Percentiles rank a stretch among this genome's conserved stretches.
Conservation (phyloP, 2,329 filamentous ascomycete species). For the Lizonia empirigonia region DNA sequence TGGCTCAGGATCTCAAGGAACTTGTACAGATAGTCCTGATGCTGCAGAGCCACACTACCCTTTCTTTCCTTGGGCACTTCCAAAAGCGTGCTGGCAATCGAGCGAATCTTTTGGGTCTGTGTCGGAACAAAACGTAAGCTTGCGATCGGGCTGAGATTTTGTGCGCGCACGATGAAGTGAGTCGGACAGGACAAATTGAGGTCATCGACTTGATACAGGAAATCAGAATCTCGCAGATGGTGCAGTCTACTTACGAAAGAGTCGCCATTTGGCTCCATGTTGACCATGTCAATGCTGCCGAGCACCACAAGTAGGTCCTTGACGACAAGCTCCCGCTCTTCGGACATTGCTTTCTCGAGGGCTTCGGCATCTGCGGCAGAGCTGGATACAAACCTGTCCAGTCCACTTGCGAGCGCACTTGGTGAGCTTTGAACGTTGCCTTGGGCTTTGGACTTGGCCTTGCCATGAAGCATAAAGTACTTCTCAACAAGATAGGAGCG, state of each 20-base stretch:
- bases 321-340: slow-evolving; percentile 81
- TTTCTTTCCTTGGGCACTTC: slow-evolving; percentile 63
- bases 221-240: slow-evolving; percentile 20
- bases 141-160: slow-evolving; percentile 20
- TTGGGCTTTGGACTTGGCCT: slow-evolving; percentile 55
- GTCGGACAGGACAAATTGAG: slow-evolving; percentile 12
- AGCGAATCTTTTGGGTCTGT: slow-evolving; percentile 80
- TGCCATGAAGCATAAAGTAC: slow-evolving; percentile 77
- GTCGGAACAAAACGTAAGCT: slow-evolving; percentile 35
- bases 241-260: slow-evolving; percentile 61
- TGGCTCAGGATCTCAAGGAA: slow-evolving; percentile 78
- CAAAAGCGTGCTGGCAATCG: slow-evolving; percentile 80
- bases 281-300: slow-evolving; percentile 78
- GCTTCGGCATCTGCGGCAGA: slow-evolving; percentile 43
- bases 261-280: slow-evolving; percentile 75
- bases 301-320: slow-evolving; percentile 77
- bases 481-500: slow-evolving; percentile 85
- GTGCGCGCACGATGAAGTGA: slow-evolving; percentile 13
- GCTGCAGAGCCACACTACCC: slow-evolving; percentile 60
- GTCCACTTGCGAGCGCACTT: slow-evolving; percentile 30
- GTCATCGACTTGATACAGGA: slow-evolving; percentile 14
- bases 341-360: slow-evolving; percentile 68
- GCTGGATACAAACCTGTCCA: slow-evolving; percentile 37
- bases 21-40: slow-evolving; percentile 72
- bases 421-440: slow-evolving; percentile 47